These are phyloP conservation scores for Neodidymelliopsis sp. DNA, from an alignment of 2,329 filamentous ascomycete species.

Conservation along the genomic window DNA sequence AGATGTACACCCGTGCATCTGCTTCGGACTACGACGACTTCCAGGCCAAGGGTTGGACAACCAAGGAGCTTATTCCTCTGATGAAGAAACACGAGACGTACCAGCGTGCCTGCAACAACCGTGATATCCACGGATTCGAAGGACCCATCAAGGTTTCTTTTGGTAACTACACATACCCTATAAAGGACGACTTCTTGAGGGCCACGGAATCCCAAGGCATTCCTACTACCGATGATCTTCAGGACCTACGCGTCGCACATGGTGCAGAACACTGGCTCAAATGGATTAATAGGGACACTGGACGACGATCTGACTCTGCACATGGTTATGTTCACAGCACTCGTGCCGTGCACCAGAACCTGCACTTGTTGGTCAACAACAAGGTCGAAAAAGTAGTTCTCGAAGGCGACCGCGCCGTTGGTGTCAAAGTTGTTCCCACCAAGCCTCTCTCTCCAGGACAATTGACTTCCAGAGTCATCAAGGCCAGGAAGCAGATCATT, in stretches of 20 bases:
- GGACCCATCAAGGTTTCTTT: slow-evolving; percentile 85
- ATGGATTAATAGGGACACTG: slow-evolving; percentile 78
- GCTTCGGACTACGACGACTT: slow-evolving; percentile 81
- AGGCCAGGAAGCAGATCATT: slow-evolving; percentile 76
- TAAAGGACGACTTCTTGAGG: slow-evolving; percentile 81
- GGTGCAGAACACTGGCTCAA: slow-evolving; percentile 86
- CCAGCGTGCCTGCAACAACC: slow-evolving; percentile 62
- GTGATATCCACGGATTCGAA: slow-evolving; percentile 76
- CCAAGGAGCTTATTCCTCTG: slow-evolving; percentile 75
- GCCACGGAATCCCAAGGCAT: slow-evolving; percentile 77
- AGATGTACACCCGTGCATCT: slow-evolving; percentile 78
- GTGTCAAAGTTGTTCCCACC: slow-evolving; percentile 72
- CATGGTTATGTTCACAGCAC: slow-evolving; percentile 82
- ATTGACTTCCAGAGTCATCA: slow-evolving; percentile 64
- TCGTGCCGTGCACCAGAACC: slow-evolving; percentile 71
- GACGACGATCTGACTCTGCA: slow-evolving; percentile 77
- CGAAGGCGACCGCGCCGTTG: slow-evolving; percentile 75
- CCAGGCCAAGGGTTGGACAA: slow-evolving; percentile 80
- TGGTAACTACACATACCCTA: slow-evolving; percentile 78
- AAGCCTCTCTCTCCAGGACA: slow-evolving; percentile 70
- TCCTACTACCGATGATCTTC: slow-evolving; percentile 76
- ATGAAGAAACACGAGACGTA: slow-evolving; percentile 87
- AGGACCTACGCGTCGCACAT: slow-evolving; percentile 72
- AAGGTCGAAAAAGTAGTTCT: slow-evolving; percentile 80
- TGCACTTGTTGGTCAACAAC: slow-evolving; percentile 77